Percentiles rank a stretch among this genome's conserved stretches.
Conservation (phyloP, 176 grass and related monocot genomes). For the Zizania latifolia region DNA sequence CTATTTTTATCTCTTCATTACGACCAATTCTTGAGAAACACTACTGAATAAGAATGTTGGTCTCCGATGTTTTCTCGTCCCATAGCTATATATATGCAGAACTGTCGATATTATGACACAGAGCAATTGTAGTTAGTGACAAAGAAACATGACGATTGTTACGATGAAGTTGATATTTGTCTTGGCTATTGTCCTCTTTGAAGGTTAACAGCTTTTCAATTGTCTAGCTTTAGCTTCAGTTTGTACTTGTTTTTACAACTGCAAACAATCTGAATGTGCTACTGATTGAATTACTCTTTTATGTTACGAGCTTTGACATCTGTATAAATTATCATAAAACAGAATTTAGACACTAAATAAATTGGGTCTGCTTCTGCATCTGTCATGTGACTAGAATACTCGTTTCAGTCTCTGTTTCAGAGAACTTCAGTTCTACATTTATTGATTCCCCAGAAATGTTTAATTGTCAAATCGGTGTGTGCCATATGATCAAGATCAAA, state of each 20-base stretch:
- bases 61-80: slow-evolving; percentile 13
- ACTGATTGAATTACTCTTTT: not conserved
- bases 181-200: slow-evolving; percentile 19
- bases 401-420: not conserved
- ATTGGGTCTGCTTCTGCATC: not conserved
- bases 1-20: not conserved
- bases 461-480: not conserved
- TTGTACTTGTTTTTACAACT: not conserved
- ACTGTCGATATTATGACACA: not conserved
- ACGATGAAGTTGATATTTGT: slow-evolving; percentile 12
- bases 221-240: not conserved
- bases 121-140: not conserved
- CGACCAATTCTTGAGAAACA: not conserved
- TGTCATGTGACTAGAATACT: not conserved
- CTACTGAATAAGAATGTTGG: not conserved
- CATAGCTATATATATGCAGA: not conserved
- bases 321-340: not conserved
- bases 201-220: slow-evolving; percentile 16
- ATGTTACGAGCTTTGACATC: not conserved
- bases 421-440: not conserved
- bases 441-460: not conserved
- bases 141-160: slow-evolving; percentile 19
- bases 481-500: not conserved
- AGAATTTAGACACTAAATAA: not conserved
- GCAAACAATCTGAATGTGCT: not conserved